Conservation (phyloP, 2,329 filamentous ascomycete species). For the Penicillium paneum region DNA sequence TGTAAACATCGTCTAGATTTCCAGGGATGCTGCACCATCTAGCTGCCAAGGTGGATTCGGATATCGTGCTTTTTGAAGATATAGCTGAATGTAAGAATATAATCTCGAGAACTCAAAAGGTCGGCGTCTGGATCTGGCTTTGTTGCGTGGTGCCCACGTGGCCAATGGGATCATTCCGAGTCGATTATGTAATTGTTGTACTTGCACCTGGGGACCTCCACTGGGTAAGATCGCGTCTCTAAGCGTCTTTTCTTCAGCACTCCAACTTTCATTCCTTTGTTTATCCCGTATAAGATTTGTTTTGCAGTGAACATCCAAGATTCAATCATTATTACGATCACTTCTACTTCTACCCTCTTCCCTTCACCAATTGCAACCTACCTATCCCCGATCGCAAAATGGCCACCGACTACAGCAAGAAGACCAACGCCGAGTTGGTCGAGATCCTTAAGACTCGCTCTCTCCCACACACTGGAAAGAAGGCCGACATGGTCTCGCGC, state of each 20-base stretch:
- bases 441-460: conserved; percentile 50
- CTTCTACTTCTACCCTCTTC: background rate
- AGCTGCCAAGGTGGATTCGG: no score
- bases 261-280: conserved; percentile 4
- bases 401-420: conserved; percentile 49
- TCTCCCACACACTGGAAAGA: conserved; percentile 50
- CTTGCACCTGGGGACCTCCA: background rate
- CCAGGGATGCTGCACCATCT: no score
- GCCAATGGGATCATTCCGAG: background rate
- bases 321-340: background rate
- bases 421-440: conserved; percentile 49
- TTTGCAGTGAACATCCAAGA: background rate
- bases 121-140: background rate
- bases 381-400: conserved; percentile 24
- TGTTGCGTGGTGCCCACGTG: background rate
- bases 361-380: background rate
- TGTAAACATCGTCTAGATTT: background rate
- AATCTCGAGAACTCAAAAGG: background rate
- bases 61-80: no score
- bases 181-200: conserved; percentile 2
- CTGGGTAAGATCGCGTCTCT: background rate
- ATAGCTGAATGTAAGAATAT: no score
- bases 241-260: background rate
- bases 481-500: conserved; percentile 49
- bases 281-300: background rate